Evolutionary conservation across 441 rosid genomes (phyloP), one percentile per base, ranked within the genome.

Genomic region (Bocquillonia castaneifolia): DNA sequence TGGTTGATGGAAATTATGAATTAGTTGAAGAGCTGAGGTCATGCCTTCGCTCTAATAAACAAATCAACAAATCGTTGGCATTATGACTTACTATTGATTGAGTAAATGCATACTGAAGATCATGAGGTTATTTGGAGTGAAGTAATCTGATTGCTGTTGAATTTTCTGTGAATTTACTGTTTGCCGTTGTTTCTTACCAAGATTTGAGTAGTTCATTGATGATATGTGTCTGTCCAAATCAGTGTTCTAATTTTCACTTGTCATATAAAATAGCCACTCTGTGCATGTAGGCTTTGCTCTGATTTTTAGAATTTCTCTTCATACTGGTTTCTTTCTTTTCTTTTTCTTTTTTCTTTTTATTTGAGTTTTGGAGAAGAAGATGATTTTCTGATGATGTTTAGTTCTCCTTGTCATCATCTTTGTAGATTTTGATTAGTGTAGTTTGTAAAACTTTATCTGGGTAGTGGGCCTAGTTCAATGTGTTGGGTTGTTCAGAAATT

Each of bases 101-200:
- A 26, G 3, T 50, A 28, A 20, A 14, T 26, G 54, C 63, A 14
- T 39, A 10, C 12, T 31, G 23, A 31, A 64, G 40, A 64, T 28
- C 64, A 50, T 45, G 28, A 48, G 18, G 34, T 31, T 23, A 32
- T 44, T 9, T 23, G 25, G 15, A 31, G 15, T 20, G 13, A 52
- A 69, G 18, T 32, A 50, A 7, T 62, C 28, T 22, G 54, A 53
- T 70, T 26, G 32, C n/a, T 71, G 51, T 45, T 54, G n/a, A 26
- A 53, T 42, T 32, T 10, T 63, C 10, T 62, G 29, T 23, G 1
- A 14, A 3, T 36, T 36, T 36, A 36, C 40, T 18, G 12, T 6
- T 25, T 26, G 15, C n/a, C 17, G 32, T 28, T 12, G 10, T 12
- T 1, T 40, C 45, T 12, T 14, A 14, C 28, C 25, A 9, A 23